A percentile compares a stretch with the other conserved stretches of the same genome.
Evolutionary conservation across 495 filamentous ascomycete genomes (phyloP).

Genomic region (Penicilliopsis zonata): DNA sequence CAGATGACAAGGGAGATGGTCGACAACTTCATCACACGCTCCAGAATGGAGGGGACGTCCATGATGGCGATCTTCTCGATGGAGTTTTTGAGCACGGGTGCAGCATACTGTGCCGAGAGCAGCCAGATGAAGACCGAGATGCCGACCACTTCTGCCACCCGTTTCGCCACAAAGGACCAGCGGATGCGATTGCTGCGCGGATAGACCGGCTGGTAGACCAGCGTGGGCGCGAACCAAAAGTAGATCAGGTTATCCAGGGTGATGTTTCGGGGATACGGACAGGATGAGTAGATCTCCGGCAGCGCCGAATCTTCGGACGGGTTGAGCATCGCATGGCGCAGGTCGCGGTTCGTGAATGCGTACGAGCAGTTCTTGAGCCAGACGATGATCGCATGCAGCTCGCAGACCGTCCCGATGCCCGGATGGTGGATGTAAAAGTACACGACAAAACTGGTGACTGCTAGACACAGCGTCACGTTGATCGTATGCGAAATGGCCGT

Average conservation of each 20-base stretch:
- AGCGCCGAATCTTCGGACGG: conserved; percentile 45
- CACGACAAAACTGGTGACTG: conserved; percentile 69
- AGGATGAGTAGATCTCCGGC: conserved; percentile 68
- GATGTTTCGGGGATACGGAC: conserved; percentile 84
- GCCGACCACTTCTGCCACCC: conserved; percentile 60
- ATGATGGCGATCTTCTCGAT: conserved; percentile 74
- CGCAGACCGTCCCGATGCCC: conserved; percentile 78
- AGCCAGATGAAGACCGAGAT: conserved; percentile 88
- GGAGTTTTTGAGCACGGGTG: conserved; percentile 78
- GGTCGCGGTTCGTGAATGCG: conserved; percentile 90
- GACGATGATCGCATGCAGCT: conserved; percentile 87
- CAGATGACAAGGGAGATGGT: conserved; percentile 91
- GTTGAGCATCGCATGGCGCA: conserved; percentile 75
- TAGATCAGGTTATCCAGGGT: conserved; percentile 76
- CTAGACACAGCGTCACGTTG: conserved; percentile 72
- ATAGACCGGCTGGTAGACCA: conserved; percentile 95
- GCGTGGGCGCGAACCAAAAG: conserved; percentile 94
- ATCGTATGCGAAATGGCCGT: conserved; percentile 68
- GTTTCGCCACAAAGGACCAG: conserved; percentile 77
- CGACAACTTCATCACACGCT: conserved; percentile 86
- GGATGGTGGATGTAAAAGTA: conserved; percentile 89
- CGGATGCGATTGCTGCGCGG: conserved; percentile 67
- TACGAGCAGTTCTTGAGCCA: conserved; percentile 95
- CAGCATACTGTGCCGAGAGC: conserved; percentile 81
- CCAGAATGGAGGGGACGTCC: conserved; percentile 68